phyloP scores from a whole-genome alignment of 2,329 filamentous ascomycete species.

The Colletotrichum godetiae region DNA sequence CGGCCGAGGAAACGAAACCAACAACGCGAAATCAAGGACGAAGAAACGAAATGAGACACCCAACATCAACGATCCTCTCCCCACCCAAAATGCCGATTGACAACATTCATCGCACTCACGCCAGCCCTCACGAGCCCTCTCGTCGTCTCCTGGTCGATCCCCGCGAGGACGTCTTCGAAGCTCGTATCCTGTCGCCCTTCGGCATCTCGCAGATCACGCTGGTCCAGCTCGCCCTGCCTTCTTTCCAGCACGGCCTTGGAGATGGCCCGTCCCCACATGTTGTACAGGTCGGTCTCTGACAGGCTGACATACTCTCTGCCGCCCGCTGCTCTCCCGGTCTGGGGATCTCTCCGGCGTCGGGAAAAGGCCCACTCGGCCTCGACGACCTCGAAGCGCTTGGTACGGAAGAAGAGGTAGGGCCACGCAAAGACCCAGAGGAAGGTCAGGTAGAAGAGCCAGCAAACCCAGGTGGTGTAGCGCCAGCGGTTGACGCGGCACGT shows the following conservation, averaged over 20 bases:
- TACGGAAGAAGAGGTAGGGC: constrained; percentile 76
- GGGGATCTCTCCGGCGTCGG: constrained; percentile 31
- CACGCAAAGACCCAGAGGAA: constrained; percentile 77
- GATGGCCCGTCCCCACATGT: constrained; percentile 71
- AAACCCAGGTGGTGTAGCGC: constrained; percentile 72
- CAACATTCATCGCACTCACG: constrained; percentile 61
- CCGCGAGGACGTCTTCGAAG: constrained; percentile 42
- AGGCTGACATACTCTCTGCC: constrained; percentile 60
- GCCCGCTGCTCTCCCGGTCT: constrained; percentile 38
- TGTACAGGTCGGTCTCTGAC: constrained; percentile 70
- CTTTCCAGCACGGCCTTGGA: constrained; percentile 68
- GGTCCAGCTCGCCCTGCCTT: constrained; percentile 65
- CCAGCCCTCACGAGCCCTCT: constrained; percentile 60
- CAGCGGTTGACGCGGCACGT: constrained; percentile 71
- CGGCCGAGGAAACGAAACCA: not conserved
- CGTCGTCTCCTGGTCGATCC: constrained; percentile 51
- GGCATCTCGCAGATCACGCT: constrained; percentile 63
- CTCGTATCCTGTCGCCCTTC: constrained; percentile 49
- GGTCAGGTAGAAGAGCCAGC: constrained; percentile 73
- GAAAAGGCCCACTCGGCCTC: constrained; percentile 71
- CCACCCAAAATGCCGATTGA: constrained; percentile 67
- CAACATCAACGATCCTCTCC: constrained; percentile 46
- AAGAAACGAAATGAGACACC: not conserved
- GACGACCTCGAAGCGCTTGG: constrained; percentile 74
- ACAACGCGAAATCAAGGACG: not conserved